Evolutionary conservation across 1,139 yeast genomes (phyloP).

Genomic region (Arxiozyma bovina): DNA sequence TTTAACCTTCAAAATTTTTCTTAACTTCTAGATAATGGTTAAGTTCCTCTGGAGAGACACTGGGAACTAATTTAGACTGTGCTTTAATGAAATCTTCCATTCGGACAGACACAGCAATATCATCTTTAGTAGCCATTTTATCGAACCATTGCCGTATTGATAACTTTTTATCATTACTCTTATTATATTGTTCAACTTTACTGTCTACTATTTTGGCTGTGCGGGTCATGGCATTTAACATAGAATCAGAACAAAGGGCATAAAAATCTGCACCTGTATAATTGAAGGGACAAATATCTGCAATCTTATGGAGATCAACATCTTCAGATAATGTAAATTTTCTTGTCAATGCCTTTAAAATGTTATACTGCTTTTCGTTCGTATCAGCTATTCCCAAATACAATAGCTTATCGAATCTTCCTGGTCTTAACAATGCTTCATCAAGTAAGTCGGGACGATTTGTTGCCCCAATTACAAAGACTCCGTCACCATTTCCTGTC

Average conservation of each 20-base stretch:
- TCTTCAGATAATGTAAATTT: conserved; percentile 58
- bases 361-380: conserved; percentile 76
- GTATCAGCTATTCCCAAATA: conserved; percentile 91
- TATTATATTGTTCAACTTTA: conserved; percentile 50
- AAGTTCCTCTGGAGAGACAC: conserved; percentile 82
- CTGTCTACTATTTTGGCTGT: conserved; percentile 69
- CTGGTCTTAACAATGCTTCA: conserved; percentile 90
- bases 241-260: conserved; percentile 89
- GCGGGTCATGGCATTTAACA: conserved; percentile 91
- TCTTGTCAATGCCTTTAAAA: conserved; percentile 79
- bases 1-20: conserved; percentile 52
- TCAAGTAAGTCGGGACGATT: conserved; percentile 91
- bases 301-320: conserved; percentile 54
- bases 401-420: conserved; percentile 90
- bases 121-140: conserved; percentile 59
- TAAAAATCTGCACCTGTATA: conserved; percentile 97
- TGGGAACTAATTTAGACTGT: conserved; percentile 60
- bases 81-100: conserved; percentile 72
- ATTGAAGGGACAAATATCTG: conserved; percentile 71
- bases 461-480: conserved; percentile 95
- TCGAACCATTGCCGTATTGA: conserved; percentile 90
- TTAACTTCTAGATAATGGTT: conserved; percentile 71
- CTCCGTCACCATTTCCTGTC: conserved; percentile 84
- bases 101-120: conserved; percentile 58
- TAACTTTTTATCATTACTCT: conserved; percentile 33